Percentiles rank a stretch among this genome's conserved stretches.
These are phyloP conservation scores for Bryoerythrophyllum caledonicum DNA, from an alignment of 225 moss, liverwort and hornwort genomes.

Conservation along the genomic window DNA sequence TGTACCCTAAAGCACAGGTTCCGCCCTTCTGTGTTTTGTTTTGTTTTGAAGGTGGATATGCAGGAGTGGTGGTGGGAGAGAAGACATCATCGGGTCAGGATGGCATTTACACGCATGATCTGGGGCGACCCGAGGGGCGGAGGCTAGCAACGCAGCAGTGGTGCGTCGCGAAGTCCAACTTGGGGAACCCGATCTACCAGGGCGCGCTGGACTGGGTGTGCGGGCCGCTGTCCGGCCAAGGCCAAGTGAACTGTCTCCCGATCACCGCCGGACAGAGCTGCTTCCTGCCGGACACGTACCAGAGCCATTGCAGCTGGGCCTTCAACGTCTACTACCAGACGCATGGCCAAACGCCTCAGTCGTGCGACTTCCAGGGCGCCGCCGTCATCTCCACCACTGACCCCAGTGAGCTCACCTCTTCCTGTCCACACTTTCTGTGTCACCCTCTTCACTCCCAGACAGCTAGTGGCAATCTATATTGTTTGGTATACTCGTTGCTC, in stretches of 20 bases:
- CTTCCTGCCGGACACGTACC: slow-evolving; percentile 44
- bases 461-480: no score
- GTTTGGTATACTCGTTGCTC: no score
- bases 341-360: slow-evolving; percentile 33
- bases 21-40: no score
- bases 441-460: neutral
- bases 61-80: slow-evolving; percentile 31
- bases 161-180: slow-evolving; percentile 62
- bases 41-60: no score
- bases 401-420: slow-evolving; percentile 56
- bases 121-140: slow-evolving; percentile 36
- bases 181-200: slow-evolving; percentile 44
- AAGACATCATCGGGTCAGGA: slow-evolving; percentile 33
- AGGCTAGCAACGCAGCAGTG: slow-evolving; percentile 39
- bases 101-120: neutral
- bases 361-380: slow-evolving; percentile 70
- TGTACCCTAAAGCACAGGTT: neutral
- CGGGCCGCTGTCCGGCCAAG: slow-evolving; percentile 49
- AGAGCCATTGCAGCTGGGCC: slow-evolving; percentile 65
- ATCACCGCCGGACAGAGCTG: slow-evolving; percentile 60
- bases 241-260: slow-evolving; percentile 65
- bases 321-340: slow-evolving; percentile 75
- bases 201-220: slow-evolving; percentile 75
- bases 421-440: no score
- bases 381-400: slow-evolving; percentile 45